These are phyloP conservation scores for Rosa hybrid DNA, from an alignment of 331 rosid species.

Conservation along the genomic window DNA sequence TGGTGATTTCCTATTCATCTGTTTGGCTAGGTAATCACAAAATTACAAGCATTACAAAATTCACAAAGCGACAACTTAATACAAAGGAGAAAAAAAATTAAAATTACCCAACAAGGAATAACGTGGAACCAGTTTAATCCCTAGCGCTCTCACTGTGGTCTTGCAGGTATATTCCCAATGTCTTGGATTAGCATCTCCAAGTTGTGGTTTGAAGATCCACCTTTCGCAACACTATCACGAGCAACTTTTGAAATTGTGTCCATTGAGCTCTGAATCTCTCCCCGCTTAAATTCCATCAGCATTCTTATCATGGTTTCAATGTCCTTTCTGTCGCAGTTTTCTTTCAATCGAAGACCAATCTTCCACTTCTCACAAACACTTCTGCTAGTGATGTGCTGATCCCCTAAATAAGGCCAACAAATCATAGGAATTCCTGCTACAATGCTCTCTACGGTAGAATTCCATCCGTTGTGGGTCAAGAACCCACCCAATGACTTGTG, in stretches of 20 bases:
- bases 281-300: slow-evolving; percentile 5
- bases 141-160: neutral
- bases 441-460: slow-evolving; percentile 22
- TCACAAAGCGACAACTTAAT: too few relatives aligned
- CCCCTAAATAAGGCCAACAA: slow-evolving; percentile 8
- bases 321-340: neutral
- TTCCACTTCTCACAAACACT: slow-evolving; percentile 4
- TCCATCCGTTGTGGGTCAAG: slow-evolving; percentile 24
- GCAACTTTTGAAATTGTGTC: slow-evolving; percentile 3
- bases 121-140: neutral
- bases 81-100: too few relatives aligned
- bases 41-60: too few relatives aligned
- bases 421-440: slow-evolving; percentile 17
- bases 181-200: slow-evolving; percentile 12
- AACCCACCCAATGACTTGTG: slow-evolving; percentile 20
- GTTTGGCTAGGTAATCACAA: too few relatives aligned
- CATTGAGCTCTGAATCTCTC: neutral
- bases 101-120: too few relatives aligned
- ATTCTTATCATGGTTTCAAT: neutral
- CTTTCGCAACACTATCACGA: neutral
- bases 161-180: neutral
- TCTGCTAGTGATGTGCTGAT: slow-evolving; percentile 12
- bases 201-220: slow-evolving; percentile 24
- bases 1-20: too few relatives aligned
- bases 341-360: neutral